Evolutionary conservation across 352 stramenopile genomes (phyloP), one percentile per base, ranked within the genome.

Genomic region (Phytophthora uliginosa): DNA sequence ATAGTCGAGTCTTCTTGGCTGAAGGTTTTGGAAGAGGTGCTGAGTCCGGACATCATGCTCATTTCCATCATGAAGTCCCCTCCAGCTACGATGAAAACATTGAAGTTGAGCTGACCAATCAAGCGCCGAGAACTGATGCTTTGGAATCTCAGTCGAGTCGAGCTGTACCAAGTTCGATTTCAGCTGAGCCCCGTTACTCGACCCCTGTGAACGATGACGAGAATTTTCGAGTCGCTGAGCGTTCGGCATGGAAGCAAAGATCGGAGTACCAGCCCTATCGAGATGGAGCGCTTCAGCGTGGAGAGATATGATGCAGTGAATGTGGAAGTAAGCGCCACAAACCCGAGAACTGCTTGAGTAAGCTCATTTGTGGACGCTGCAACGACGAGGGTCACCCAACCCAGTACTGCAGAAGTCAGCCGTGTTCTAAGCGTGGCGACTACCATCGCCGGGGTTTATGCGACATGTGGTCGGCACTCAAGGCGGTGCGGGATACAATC

Each of bases 371-470:
- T 42, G 59, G 51, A 40, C 45, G 47, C 6, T 66, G 59, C 13
- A 33, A 66, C 26, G 28, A 65, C 10, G 22, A 65, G 34, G 59
- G 47, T 33, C 59, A 65, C 12, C 59, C 59, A 12, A 55, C 57
- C 17, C 51, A 58, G 22, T 58, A 22, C n/a, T 45, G 22, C 40
- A 45, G 42, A 31, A 28, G 59, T 17, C 31, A 50, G 10, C 24
- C 20, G 12, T 64, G 58, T 42, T 47, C 18, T 10, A 55, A 64
- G 22, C 56, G 58, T 56, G 58, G 58, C 17, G 34, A 36, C 4
- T 64, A 45, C n/a, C 42, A 64, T 20, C 24, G 28, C 18, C 45
- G 24, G 7, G 58, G 58, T 26, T 38, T 64, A 20, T 64, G 58
- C 31, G 24, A 52, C 26, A 36, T 55, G 24, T n/a, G 26, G 26